Conservation (phyloP, 768 basidiomycete species). For the Mycena galopus region DNA sequence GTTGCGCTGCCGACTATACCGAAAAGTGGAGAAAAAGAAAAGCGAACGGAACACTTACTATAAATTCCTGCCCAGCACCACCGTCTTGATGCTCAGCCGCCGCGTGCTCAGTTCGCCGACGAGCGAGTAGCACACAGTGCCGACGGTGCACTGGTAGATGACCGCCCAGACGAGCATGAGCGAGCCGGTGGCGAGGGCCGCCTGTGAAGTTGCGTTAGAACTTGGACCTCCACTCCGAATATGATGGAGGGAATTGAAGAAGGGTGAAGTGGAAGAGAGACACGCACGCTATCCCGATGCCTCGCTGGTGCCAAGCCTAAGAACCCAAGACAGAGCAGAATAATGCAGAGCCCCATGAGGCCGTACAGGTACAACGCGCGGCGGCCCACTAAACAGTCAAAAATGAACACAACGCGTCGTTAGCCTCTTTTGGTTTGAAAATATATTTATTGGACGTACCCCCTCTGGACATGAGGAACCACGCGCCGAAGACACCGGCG, state of each 20-base stretch:
- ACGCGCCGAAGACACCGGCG: constrained; percentile 38
- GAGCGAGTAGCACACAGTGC: constrained; percentile 38
- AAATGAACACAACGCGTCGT: too few species aligned
- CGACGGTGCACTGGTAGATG: constrained; percentile 35
- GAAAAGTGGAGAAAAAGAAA: background rate
- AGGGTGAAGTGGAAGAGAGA: background rate
- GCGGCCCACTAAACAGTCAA: constrained; percentile 24
- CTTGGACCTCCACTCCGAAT: background rate
- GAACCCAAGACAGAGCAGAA: constrained; percentile 33
- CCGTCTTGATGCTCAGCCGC: constrained; percentile 34
- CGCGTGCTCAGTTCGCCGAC: constrained; percentile 36
- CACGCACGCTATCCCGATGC: constrained; percentile 27
- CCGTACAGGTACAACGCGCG: constrained; percentile 37
- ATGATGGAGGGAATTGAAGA: background rate
- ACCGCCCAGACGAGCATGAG: constrained; percentile 39
- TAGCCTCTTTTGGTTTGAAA: too few species aligned
- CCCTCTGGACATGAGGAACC: constrained; percentile 36
- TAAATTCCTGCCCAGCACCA: constrained; percentile 35
- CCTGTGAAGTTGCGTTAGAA: background rate
- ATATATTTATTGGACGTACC: too few species aligned
- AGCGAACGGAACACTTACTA: constrained; percentile 33
- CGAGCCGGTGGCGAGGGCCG: constrained; percentile 31
- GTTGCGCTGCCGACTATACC: too few species aligned
- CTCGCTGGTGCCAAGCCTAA: constrained; percentile 25
- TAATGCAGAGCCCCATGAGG: constrained; percentile 32